These are phyloP conservation scores for Nothopassalora personata DNA, from an alignment of 2,329 filamentous ascomycete species.

Conservation along the genomic window DNA sequence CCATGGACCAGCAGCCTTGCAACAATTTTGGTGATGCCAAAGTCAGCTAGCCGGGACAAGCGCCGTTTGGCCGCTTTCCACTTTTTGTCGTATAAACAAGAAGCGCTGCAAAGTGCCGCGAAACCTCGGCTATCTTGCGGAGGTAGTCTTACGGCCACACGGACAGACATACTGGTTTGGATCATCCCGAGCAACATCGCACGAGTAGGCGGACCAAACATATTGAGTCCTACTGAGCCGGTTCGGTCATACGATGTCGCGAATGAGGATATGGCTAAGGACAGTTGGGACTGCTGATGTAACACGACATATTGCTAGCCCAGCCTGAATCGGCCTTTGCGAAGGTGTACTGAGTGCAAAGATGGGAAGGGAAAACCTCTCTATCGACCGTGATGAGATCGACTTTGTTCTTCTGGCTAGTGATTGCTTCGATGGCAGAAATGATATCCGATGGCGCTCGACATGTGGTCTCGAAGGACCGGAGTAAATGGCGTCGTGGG, in stretches of 20 bases:
- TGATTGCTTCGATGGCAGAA: neutral
- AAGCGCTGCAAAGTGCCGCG: neutral
- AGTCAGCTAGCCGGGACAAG: neutral
- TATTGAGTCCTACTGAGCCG: too few species aligned
- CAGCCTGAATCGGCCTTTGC: neutral
- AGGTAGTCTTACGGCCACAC: neutral
- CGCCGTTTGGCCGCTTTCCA: neutral
- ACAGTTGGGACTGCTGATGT: neutral
- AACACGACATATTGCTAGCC: neutral
- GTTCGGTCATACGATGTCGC: too few species aligned
- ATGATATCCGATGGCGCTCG: neutral
- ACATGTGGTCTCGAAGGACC: neutral
- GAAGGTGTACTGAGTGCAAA: neutral
- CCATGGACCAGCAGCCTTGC: neutral
- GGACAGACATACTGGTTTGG: neutral
- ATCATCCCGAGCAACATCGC: neutral
- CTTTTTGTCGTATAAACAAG: neutral
- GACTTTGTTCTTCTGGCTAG: neutral
- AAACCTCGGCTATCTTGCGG: neutral
- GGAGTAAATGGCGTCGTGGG: neutral
- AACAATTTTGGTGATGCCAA: neutral
- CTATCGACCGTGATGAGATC: neutral
- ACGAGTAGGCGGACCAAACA: too few species aligned
- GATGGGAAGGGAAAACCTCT: neutral
- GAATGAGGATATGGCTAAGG: neutral